These are phyloP conservation scores for Lasiosphaeriaceae sp. DNA, from an alignment of 495 filamentous ascomycete species.

Conservation along the genomic window DNA sequence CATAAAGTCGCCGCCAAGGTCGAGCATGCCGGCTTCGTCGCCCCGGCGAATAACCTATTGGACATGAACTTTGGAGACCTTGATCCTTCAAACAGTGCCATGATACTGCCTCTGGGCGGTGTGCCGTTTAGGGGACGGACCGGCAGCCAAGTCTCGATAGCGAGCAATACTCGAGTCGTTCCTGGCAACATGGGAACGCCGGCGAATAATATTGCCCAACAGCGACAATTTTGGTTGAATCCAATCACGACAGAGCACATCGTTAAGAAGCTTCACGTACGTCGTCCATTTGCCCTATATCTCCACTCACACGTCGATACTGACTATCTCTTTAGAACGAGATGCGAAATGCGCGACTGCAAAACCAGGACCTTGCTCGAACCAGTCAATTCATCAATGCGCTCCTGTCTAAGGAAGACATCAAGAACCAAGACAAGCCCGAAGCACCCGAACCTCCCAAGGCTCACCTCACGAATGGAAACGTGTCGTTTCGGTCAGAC, in stretches of 20 bases:
- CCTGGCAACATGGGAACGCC: constrained; percentile 58
- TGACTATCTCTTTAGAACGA: constrained; percentile 58
- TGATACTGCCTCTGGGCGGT: constrained; percentile 55
- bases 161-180: constrained; percentile 53
- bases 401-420: constrained; percentile 66
- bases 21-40: constrained; percentile 83
- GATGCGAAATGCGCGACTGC: constrained; percentile 80
- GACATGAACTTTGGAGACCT: constrained; percentile 90
- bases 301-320: background rate
- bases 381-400: constrained; percentile 76
- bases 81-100: constrained; percentile 65
- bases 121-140: constrained; percentile 60
- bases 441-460: constrained; percentile 44
- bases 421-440: constrained; percentile 57
- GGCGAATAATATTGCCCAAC: constrained; percentile 38
- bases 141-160: constrained; percentile 66
- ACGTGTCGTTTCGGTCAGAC: constrained; percentile 47
- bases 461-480: constrained; percentile 36
- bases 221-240: constrained; percentile 67
- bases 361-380: constrained; percentile 76
- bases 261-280: constrained; percentile 87
- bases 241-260: constrained; percentile 92
- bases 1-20: constrained; percentile 97
- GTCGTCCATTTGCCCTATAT: constrained; percentile 25
- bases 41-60: constrained; percentile 62